A percentile compares a stretch with the other conserved stretches of the same genome.
phyloP scores from a whole-genome alignment of 2,329 filamentous ascomycete species.

The Phaeophleospora eucalypticola region DNA sequence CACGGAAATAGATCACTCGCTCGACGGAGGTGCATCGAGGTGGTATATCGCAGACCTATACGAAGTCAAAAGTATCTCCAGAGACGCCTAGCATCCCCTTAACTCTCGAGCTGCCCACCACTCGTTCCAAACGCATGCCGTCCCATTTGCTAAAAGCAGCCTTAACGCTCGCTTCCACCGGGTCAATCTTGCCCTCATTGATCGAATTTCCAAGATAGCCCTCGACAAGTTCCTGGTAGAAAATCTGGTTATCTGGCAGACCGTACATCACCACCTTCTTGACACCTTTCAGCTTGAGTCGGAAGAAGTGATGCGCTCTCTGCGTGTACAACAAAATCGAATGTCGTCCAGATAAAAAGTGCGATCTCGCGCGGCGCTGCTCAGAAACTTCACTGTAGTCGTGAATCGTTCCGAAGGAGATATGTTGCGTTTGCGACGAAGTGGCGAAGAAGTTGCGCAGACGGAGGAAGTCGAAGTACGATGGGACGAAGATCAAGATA shows the following conservation, averaged over 20 bases:
- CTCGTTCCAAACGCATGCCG: conserved; percentile 77
- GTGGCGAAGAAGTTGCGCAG: conserved; percentile 89
- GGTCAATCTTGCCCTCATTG: conserved; percentile 55
- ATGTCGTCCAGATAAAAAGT: conserved; percentile 81
- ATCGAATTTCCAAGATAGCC: conserved; percentile 56
- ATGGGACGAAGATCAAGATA: conserved; percentile 83
- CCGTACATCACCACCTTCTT: conserved; percentile 84
- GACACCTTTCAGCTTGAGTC: conserved; percentile 79
- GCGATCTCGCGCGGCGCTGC: conserved; percentile 76
- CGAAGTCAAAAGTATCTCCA: conserved; percentile 87
- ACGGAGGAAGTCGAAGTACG: conserved; percentile 91
- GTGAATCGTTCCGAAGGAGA: conserved; percentile 76
- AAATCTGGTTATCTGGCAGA: conserved; percentile 79
- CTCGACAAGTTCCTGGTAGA: conserved; percentile 72
- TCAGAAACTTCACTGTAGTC: conserved; percentile 81
- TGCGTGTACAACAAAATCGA: conserved; percentile 86
- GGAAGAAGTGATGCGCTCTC: conserved; percentile 91
- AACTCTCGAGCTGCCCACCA: conserved; percentile 77
- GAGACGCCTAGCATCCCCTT: conserved; percentile 72
- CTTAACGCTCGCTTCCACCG: conserved; percentile 48
- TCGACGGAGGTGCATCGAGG: too few relatives aligned
- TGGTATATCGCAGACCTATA: too few relatives aligned
- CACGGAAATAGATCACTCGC: too few relatives aligned
- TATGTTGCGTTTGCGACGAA: conserved; percentile 51
- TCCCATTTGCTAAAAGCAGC: conserved; percentile 84